Percentiles rank a stretch among this genome's conserved stretches.
Conservation (phyloP, 805 yeast species). For the Wickerhamia fluorescens region DNA sequence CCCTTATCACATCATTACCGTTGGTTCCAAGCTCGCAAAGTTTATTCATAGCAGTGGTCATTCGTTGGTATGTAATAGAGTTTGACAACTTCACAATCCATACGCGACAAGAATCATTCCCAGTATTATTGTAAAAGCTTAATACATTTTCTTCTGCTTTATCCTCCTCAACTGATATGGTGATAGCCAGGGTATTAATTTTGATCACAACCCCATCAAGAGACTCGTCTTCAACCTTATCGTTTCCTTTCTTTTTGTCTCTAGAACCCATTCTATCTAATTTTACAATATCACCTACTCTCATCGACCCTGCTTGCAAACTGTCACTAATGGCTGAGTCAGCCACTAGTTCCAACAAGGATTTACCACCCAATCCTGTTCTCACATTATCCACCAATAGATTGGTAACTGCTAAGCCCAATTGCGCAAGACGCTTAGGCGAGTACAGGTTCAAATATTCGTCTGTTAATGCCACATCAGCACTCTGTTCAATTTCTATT, state of each 20-base stretch:
- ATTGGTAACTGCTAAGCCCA: constrained; percentile 73
- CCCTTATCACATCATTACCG: constrained; percentile 28
- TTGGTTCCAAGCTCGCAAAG: constrained; percentile 42
- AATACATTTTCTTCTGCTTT: constrained; percentile 40
- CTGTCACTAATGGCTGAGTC: constrained; percentile 41
- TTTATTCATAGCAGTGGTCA: constrained; percentile 71
- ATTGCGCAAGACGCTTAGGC: constrained; percentile 57
- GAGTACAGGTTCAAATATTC: constrained; percentile 31
- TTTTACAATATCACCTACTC: constrained; percentile 72
- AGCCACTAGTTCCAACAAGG: constrained; percentile 52
- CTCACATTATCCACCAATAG: constrained; percentile 52
- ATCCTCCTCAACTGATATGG: constrained; percentile 56
- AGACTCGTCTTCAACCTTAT: constrained; percentile 16
- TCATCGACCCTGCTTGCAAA: constrained; percentile 45
- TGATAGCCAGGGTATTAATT: constrained; percentile 40
- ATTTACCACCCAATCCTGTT: constrained; percentile 76
- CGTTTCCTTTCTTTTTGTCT: constrained; percentile 12
- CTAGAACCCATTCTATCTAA: constrained; percentile 40
- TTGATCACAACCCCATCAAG: constrained; percentile 64
- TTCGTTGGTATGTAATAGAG: constrained; percentile 66
- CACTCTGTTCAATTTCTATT: constrained; percentile 28
- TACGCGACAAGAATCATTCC: constrained; percentile 34
- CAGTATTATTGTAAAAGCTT: constrained; percentile 36
- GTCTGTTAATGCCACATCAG: constrained; percentile 28
- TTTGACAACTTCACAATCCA: constrained; percentile 68